Evolutionary conservation across 805 yeast genomes (phyloP).

Genomic region (Candida ovalis): DNA sequence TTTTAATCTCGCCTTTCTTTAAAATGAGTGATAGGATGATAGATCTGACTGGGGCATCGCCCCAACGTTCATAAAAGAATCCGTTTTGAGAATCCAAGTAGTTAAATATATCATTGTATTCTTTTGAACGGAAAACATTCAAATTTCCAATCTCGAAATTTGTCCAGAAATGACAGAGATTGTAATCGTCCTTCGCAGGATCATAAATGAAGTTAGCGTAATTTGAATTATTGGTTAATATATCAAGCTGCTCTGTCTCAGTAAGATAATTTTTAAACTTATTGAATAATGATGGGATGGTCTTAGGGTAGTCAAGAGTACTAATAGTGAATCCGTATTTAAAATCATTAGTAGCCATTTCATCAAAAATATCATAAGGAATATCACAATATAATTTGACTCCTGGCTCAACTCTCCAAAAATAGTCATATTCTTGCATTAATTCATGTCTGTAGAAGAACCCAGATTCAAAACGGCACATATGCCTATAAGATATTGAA

Average conservation of each 20-base stretch:
- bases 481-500: constrained; percentile 67
- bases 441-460: constrained; percentile 73
- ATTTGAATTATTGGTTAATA: constrained; percentile 49
- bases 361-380: constrained; percentile 66
- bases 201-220: constrained; percentile 60
- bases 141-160: constrained; percentile 60
- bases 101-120: constrained; percentile 53
- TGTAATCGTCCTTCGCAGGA: constrained; percentile 57
- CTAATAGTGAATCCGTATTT: constrained; percentile 74
- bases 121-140: constrained; percentile 53
- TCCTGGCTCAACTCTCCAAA: constrained; percentile 93
- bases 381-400: constrained; percentile 74
- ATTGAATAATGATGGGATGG: constrained; percentile 53
- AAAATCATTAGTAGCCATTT: constrained; percentile 65
- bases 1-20: constrained; percentile 67
- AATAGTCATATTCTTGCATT: constrained; percentile 69
- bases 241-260: constrained; percentile 33
- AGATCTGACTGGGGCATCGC: constrained; percentile 83
- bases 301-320: constrained; percentile 63
- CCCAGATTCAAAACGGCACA: constrained; percentile 89
- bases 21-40: constrained; percentile 63
- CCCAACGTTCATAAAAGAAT: constrained; percentile 67
- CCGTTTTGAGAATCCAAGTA: constrained; percentile 59
- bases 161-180: constrained; percentile 83
- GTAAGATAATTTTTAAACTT: constrained; percentile 35